Conservation (phyloP, 495 filamentous ascomycete genomes). For the Terfezia boudieri region DNA sequence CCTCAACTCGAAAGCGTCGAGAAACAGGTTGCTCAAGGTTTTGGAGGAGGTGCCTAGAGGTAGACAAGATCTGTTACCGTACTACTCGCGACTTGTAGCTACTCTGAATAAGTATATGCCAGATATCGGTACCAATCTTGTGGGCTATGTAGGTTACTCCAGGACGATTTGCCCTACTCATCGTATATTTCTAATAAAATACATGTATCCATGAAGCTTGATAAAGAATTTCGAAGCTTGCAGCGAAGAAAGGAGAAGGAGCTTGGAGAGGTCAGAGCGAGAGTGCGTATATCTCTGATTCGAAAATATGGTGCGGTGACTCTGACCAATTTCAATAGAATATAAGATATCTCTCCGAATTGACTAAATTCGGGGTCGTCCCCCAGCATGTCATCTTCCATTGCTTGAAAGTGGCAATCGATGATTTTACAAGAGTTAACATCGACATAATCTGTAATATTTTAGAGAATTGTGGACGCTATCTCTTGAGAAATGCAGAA, state of each 20-base stretch:
- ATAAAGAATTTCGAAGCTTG: slow-evolving; percentile 90
- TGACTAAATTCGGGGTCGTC: slow-evolving; percentile 96
- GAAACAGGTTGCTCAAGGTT: slow-evolving; percentile 80
- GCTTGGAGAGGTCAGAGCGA: slow-evolving; percentile 73
- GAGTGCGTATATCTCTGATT: slow-evolving; percentile 13
- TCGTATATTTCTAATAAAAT: not conserved
- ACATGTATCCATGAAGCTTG: slow-evolving; percentile 26
- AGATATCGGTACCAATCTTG: slow-evolving; percentile 76
- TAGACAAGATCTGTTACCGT: slow-evolving; percentile 71
- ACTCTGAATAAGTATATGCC: slow-evolving; percentile 86
- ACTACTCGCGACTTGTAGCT: slow-evolving; percentile 78
- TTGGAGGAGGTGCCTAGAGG: slow-evolving; percentile 87
- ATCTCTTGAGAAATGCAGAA: slow-evolving; percentile 80
- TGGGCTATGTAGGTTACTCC: slow-evolving; percentile 33
- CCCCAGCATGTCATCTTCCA: slow-evolving; percentile 98
- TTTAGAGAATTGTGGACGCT: slow-evolving; percentile 93
- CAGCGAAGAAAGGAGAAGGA: slow-evolving; percentile 98
- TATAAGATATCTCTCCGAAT: slow-evolving; percentile 84
- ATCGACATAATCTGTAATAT: slow-evolving; percentile 95
- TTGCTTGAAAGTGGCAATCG: slow-evolving; percentile 87
- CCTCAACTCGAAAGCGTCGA: slow-evolving; percentile 91
- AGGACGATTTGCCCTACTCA: not conserved
- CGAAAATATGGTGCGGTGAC: no score
- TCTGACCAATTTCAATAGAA: slow-evolving; percentile 25
- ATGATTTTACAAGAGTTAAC: slow-evolving; percentile 96